Percentiles rank a stretch among this genome's conserved stretches.
phyloP scores from a whole-genome alignment of 345 rosid species.

The Alliaria petiolata region DNA sequence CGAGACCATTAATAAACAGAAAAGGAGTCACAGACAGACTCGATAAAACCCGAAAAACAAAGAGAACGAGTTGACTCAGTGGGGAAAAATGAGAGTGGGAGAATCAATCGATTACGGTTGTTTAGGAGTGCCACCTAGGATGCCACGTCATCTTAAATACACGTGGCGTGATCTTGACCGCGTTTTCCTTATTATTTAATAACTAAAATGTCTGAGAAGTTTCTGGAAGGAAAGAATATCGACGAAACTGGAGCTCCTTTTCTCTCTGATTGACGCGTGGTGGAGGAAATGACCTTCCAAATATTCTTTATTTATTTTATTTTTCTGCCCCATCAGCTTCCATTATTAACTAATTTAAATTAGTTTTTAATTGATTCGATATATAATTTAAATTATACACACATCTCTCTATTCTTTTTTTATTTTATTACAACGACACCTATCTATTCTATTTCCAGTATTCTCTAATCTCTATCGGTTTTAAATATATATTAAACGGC shows the following conservation, averaged over 20 bases:
- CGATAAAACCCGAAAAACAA: not conserved
- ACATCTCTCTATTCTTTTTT: too few species aligned
- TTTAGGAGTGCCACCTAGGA: constrained; percentile 50
- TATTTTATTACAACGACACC: too few species aligned
- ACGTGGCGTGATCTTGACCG: constrained; percentile 49
- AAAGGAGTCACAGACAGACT: too few species aligned
- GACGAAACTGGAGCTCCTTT: not conserved
- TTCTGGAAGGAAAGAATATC: constrained; percentile 47
- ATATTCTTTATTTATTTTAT: too few species aligned
- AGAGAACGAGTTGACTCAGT: constrained; percentile 8
- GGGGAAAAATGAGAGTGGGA: not conserved
- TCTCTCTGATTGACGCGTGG: constrained; percentile 38
- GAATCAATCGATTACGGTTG: constrained; percentile 43
- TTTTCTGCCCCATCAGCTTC: too few species aligned
- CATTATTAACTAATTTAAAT: too few species aligned
- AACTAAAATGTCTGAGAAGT: constrained; percentile 30
- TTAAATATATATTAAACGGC: too few species aligned
- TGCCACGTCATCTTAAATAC: constrained; percentile 15
- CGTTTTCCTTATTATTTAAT: constrained; percentile 2
- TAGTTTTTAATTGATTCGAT: too few species aligned
- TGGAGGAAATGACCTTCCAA: not conserved
- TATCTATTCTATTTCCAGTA: too few species aligned
- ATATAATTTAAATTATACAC: too few species aligned
- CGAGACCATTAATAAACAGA: not conserved
- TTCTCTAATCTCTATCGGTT: too few species aligned